Evolutionary conservation across 306 rosid genomes (phyloP).

Genomic region (Pachyrhizus erosus): DNA sequence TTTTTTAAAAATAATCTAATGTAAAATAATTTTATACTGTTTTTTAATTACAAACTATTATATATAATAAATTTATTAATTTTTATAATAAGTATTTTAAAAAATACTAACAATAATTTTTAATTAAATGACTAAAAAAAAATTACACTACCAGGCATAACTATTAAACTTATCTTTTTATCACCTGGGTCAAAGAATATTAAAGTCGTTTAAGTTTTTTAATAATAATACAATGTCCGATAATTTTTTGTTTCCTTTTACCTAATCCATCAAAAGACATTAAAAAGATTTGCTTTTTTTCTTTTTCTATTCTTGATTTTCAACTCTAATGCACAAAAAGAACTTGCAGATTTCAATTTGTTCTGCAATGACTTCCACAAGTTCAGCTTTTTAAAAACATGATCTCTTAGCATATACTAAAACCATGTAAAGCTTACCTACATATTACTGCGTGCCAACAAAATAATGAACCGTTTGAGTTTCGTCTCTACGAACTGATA

Average conservation of each 20-base stretch:
- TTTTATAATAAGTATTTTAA: too few relatives aligned
- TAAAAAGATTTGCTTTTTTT: neutral
- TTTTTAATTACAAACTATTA: too few relatives aligned
- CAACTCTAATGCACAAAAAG: neutral
- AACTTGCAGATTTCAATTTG: conserved; percentile 8
- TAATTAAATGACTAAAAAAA: too few relatives aligned
- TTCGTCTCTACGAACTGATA: conserved; percentile 25
- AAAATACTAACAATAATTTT: too few relatives aligned
- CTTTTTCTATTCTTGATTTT: neutral
- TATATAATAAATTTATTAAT: too few relatives aligned
- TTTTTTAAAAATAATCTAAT: too few relatives aligned
- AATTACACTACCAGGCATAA: too few relatives aligned
- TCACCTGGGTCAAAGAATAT: neutral
- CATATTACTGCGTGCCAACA: conserved; percentile 48
- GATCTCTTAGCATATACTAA: conserved; percentile 23
- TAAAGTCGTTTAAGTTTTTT: neutral
- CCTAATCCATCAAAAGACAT: neutral
- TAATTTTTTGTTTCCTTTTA: neutral
- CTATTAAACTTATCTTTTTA: neutral
- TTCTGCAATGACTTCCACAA: conserved; percentile 28
- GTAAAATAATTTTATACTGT: too few relatives aligned
- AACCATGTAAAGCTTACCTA: conserved; percentile 41
- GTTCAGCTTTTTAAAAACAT: conserved; percentile 16
- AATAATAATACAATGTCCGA: neutral
- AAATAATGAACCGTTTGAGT: conserved; percentile 41